phyloP scores from a whole-genome alignment of 768 basidiomycete species.

The Flagelloscypha sp. region DNA sequence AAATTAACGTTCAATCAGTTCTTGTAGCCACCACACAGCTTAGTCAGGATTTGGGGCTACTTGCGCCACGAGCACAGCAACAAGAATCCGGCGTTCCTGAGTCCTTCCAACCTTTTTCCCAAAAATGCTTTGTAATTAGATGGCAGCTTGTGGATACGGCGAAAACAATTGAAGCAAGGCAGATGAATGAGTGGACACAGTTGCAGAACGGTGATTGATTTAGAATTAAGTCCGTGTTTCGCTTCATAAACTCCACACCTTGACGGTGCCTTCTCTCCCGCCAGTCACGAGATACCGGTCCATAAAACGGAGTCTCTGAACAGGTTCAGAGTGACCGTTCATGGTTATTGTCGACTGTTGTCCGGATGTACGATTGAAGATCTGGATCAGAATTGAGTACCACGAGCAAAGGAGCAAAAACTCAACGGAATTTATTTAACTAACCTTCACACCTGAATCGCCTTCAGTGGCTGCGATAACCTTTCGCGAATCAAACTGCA shows the following conservation, averaged over 20 bases:
- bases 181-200: no score
- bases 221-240: no score
- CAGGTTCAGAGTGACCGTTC: conserved; percentile 91
- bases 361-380: conserved; percentile 91
- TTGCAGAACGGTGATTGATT: no score
- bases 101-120: no score
- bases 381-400: conserved; percentile 32
- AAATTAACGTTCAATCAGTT: no score
- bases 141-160: no score
- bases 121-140: no score
- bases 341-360: conserved; percentile 77
- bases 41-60: no score
- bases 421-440: conserved; percentile 10
- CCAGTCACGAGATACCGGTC: conserved; percentile 92
- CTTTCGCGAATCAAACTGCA: conserved; percentile 95
- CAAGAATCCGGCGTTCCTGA: no score
- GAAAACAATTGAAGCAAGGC: no score
- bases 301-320: conserved; percentile 87
- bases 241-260: conserved; percentile 85
- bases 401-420: conserved; percentile 2
- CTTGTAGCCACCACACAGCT: no score
- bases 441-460: conserved; percentile 87
- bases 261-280: conserved; percentile 76
- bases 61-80: no score
- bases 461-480: conserved; percentile 88